Base-by-base conservation (phyloP, 1,284 basidiomycete genomes). In the Cystobasidium slooffiae region DNA sequence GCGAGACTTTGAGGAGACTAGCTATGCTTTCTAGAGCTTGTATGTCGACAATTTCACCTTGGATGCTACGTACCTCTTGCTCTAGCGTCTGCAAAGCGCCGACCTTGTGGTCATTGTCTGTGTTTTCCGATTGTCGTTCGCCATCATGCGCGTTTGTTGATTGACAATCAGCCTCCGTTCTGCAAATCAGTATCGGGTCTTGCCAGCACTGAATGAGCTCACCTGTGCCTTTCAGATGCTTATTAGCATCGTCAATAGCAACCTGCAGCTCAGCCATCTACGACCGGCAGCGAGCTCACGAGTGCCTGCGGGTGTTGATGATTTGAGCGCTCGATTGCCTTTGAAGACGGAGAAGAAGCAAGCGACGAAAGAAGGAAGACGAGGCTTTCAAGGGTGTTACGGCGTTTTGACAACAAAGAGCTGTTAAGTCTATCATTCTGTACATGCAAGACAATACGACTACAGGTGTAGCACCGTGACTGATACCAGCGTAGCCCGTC, bases 51-150 rank as follows among this genome's bases (percentile, higher is more conserved):
- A 24, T 51, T 65, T n/a, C 10, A n/a, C 31, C 43, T 31, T 20
- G 24, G 16, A 16, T 64, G 47, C n/a, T 44, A 18, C 37, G 62
- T 18, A 73, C 6, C 49, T 51, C n/a, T 41, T 39, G 8, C 31
- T 73, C 51, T 10, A 73, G 44, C 44, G 49, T 46, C 10, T 73
- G 51, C 46, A 73, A 43, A 20, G 70, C 37, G 51, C 41, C 44
- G 41, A 66, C 61, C 39, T 73, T 73, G 62, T 31, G n/a, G 44
- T 73, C 70, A 20, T 73, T 73, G 53, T 73, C 70, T 73, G 52
- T 47, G n/a, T 37, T 22, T 41, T 20, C n/a, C n/a, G n/a, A n/a
- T n/a, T n/a, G n/a, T n/a, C n/a, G n/a, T n/a, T 31, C 3, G 55
- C 51, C 53, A 68, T 43, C n/a, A 62, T 62, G 62, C 44, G 43